Evolutionary conservation across 2,329 filamentous ascomycete species (phyloP).

Genomic region (Periglandula ipomoeae): DNA sequence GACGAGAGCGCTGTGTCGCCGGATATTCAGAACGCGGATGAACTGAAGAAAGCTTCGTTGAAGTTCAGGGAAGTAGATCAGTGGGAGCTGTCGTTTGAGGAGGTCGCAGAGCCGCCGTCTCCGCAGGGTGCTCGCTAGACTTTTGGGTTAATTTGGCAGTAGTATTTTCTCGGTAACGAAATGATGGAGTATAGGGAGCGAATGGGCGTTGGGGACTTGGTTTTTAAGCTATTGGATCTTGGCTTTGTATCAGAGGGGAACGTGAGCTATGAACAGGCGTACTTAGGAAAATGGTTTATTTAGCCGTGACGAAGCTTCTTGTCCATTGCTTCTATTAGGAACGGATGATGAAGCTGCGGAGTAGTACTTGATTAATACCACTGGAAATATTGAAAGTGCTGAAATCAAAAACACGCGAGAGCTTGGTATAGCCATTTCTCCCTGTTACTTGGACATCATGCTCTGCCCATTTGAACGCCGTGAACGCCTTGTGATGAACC

Average conservation of each 20-base stretch:
- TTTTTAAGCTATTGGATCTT: neutral
- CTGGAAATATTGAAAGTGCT: too few species aligned
- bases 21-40: conserved; percentile 33
- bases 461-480: neutral
- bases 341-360: too few species aligned
- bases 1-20: conserved; percentile 20
- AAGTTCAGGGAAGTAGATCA: conserved; percentile 63
- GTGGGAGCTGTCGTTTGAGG: conserved; percentile 61
- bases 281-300: neutral
- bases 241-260: neutral
- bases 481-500: neutral
- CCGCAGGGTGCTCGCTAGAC: conserved; percentile 38
- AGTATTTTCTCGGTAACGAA: neutral
- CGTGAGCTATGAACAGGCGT: neutral
- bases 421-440: too few species aligned
- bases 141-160: neutral
- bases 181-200: neutral
- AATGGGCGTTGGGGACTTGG: neutral
- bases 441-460: too few species aligned
- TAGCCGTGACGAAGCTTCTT: too few species aligned
- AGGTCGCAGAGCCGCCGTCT: conserved; percentile 47
- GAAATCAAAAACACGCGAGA: too few species aligned
- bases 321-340: too few species aligned
- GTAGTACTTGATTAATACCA: too few species aligned
- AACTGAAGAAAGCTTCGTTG: conserved; percentile 48